Percentiles rank a stretch among this genome's conserved stretches.
These are phyloP conservation scores for Trypanosoma brucei DNA, from an alignment of 208 protist species.

Conservation along the genomic window DNA sequence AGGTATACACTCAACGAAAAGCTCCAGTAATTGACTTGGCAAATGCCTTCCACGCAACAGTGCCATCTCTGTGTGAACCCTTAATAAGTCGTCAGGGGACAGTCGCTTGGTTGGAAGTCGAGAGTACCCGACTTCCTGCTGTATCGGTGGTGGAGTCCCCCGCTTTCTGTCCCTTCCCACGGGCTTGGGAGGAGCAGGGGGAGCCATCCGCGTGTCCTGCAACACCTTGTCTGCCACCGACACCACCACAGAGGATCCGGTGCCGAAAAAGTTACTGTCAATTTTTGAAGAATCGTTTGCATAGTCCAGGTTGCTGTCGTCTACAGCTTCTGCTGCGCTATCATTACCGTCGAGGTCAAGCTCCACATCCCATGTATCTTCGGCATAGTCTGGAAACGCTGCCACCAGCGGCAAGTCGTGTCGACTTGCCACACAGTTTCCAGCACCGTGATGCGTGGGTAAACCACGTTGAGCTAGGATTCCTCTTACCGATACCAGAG, in stretches of 20 bases:
- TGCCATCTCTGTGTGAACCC: constrained; percentile 58
- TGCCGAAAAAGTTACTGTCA: constrained; percentile 14
- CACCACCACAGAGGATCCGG: constrained; percentile 4
- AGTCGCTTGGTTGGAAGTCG: background rate
- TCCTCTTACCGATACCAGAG: constrained; percentile 13
- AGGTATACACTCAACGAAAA: constrained; percentile 79
- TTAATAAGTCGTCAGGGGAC: constrained; percentile 34
- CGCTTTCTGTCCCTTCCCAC: constrained; percentile 8
- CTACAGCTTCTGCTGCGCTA: background rate
- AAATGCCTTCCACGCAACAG: constrained; percentile 48
- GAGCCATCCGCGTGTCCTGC: background rate
- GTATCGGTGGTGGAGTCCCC: constrained; percentile 17
- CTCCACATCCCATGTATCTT: constrained; percentile 39
- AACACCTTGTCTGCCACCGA: background rate
- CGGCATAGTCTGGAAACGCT: constrained; percentile 9
- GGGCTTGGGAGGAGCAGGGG: constrained; percentile 16
- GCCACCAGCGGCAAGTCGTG: background rate
- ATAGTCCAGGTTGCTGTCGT: background rate
- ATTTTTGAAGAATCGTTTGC: constrained; percentile 2
- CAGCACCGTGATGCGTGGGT: constrained; percentile 3
- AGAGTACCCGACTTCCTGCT: background rate
- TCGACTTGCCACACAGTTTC: constrained; percentile 4
- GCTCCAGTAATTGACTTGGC: constrained; percentile 63
- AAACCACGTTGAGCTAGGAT: constrained; percentile 6
- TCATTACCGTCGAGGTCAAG: constrained; percentile 40